Conservation (phyloP, 352 stramenopile species). For the Phytopythium litorale region DNA sequence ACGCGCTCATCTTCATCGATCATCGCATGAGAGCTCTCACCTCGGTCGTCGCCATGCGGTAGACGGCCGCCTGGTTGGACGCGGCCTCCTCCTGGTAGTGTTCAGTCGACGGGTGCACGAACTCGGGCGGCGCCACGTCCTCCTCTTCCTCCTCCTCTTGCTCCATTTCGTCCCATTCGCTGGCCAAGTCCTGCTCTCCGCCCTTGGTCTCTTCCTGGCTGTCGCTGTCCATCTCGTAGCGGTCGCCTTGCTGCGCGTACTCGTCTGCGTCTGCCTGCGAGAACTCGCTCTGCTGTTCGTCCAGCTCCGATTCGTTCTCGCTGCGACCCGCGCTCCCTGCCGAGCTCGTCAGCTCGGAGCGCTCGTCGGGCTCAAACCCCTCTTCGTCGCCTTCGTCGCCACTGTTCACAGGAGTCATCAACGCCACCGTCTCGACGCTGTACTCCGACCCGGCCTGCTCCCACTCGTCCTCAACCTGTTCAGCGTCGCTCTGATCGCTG, state of each 20-base stretch:
- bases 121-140: not conserved
- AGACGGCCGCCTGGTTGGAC: conserved; percentile 8
- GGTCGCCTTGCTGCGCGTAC: not conserved
- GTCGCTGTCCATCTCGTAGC: conserved; percentile 7
- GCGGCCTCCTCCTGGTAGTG: not conserved
- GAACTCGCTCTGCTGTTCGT: not conserved
- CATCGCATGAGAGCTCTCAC: conserved; percentile 9
- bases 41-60: conserved; percentile 18
- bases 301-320: not conserved
- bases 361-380: conserved; percentile 12
- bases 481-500: not conserved
- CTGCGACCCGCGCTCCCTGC: not conserved
- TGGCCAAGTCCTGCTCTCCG: conserved; percentile 3
- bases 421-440: conserved; percentile 37
- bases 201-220: conserved; percentile 5
- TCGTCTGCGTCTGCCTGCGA: not conserved
- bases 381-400: conserved; percentile 19
- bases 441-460: conserved; percentile 17
- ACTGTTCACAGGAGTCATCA: conserved; percentile 29
- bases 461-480: conserved; percentile 21
- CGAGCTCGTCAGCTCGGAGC: conserved; percentile 5
- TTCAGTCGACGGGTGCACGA: conserved; percentile 2
- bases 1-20: not conserved
- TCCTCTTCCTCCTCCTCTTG: not conserved
- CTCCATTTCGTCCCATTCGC: conserved; percentile 7